Evolutionary conservation across 441 rosid species (phyloP), one percentile per base, ranked within the genome.

Genomic region (Theobroma grandiflorum): DNA sequence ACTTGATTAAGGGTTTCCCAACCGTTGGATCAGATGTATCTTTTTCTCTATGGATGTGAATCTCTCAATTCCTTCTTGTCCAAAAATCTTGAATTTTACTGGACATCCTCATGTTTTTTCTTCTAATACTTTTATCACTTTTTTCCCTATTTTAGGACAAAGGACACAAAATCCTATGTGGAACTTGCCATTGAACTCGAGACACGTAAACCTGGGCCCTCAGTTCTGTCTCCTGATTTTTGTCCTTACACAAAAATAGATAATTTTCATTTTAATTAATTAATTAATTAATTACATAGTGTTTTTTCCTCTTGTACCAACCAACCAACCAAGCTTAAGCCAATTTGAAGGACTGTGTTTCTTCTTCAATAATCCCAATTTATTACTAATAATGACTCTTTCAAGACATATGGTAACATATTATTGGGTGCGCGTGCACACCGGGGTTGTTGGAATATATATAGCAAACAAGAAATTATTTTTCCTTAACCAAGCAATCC

Each of bases 21-120:
- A 33, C 86, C 91, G 77, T 82, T 76, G 72, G 86, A 85, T 82
- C 76, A 68, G n/a, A 42, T 58, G 33, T 40, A 47, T 66, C 35
- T 61, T 8, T 40, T 63, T 15, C 31, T 31, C 11, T 67, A 12
- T n/a, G 42, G 15, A 72, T 47, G 79, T 81, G 79, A 76, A 72
- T 16, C 8, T 71, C 72, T 57, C 8, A 61, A 2, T 72, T 66
- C 67, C 22, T 31, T 65, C 49, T 22, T 38, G 65, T 63, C 78
- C 85, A 78, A 78, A 78, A 63, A 40, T 37, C 80, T 79, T 20
- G 72, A 81, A 31, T 9, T 43, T 83, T 45, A 76, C 59, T 75
- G 87, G 83, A 62, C 55, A 66, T 64, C 69, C 70, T 53, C 22
- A 49, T 57, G 47, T n/a, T n/a, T 1, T 8, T 57, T n/a, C 31